Conservation (phyloP, 75 land plant species). For the Pinus taeda region DNA sequence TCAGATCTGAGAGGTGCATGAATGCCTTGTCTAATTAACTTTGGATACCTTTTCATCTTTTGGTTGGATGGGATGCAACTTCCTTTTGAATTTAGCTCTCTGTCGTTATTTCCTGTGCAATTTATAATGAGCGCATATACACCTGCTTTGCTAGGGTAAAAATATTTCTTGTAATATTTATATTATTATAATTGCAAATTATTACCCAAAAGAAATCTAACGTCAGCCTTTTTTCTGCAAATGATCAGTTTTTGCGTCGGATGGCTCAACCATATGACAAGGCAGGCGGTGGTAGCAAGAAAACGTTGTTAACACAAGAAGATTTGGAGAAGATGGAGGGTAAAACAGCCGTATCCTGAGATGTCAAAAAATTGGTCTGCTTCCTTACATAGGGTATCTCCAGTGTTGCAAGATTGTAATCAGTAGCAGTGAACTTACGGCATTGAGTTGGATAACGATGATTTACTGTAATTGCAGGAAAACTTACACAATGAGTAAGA, state of each 20-base stretch:
- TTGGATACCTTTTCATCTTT: no score
- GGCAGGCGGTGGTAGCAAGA: constrained; percentile 49
- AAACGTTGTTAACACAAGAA: constrained; percentile 81
- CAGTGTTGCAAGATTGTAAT: no score
- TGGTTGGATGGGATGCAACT: background rate
- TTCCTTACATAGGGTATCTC: background rate
- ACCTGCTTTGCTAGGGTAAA: no score
- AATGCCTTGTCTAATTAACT: no score
- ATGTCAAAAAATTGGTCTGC: background rate
- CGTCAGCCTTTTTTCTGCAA: background rate
- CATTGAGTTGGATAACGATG: no score
- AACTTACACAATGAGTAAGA: no score
- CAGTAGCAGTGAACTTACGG: no score
- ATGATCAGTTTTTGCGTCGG: constrained; percentile 72
- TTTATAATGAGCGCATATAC: no score
- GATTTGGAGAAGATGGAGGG: constrained; percentile 68
- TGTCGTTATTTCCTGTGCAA: no score
- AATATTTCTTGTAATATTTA: background rate
- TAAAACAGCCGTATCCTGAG: background rate
- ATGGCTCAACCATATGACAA: constrained; percentile 99
- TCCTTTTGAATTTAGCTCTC: background rate
- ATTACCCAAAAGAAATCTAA: background rate
- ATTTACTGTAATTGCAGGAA: no score
- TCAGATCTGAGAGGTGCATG: no score
- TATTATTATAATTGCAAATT: background rate